These are phyloP conservation scores for Suhomyces taliae DNA, from an alignment of 1,139 yeast species.

Conservation along the genomic window DNA sequence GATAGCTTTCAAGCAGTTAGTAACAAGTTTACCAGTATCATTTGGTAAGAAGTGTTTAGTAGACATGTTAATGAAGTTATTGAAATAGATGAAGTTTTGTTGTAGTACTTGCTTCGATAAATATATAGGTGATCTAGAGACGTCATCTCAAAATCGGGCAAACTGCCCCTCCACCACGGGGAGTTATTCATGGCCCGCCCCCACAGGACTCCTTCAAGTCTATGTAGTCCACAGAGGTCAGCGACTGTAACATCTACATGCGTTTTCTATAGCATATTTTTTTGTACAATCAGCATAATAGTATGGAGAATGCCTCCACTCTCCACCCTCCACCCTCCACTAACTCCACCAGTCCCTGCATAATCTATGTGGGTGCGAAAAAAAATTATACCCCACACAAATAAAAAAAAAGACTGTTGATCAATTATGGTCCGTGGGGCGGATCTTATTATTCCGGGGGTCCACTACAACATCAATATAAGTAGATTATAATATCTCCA, in stretches of 20 bases:
- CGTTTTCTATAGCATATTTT: background rate
- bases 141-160: too few relatives aligned
- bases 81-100: background rate
- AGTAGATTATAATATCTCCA: background rate
- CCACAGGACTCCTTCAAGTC: too few relatives aligned
- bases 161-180: too few relatives aligned
- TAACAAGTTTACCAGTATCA: background rate
- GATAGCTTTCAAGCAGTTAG: background rate
- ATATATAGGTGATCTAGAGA: background rate
- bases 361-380: background rate
- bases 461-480: background rate
- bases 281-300: background rate
- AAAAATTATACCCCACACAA: background rate
- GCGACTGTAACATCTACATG: background rate
- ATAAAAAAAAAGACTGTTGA: too few relatives aligned
- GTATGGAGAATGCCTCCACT: background rate
- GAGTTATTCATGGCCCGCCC: too few relatives aligned
- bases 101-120: background rate
- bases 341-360: background rate
- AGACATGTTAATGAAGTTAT: background rate
- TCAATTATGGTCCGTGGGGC: too few relatives aligned
- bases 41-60: slow-evolving; percentile 1
- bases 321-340: background rate
- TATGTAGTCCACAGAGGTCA: too few relatives aligned
- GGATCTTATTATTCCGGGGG: background rate